A percentile compares a stretch with the other conserved stretches of the same genome.
Evolutionary conservation across 208 protist species (phyloP).

Genomic region (Acanthamoeba quina): DNA sequence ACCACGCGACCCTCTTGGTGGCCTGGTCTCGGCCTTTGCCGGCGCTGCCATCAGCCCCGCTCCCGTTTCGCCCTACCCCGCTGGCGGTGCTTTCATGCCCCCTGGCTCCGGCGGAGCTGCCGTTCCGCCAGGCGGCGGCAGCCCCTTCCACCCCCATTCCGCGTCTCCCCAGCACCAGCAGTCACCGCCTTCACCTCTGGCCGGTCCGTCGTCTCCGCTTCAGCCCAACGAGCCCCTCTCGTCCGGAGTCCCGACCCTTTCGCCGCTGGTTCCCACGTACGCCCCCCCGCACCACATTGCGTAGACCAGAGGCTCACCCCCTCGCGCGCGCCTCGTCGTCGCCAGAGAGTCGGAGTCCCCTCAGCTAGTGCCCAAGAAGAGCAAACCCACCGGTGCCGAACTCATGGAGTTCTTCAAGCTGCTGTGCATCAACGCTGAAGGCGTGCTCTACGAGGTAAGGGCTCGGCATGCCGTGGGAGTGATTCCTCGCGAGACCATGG

Average conservation of each 20-base stretch:
- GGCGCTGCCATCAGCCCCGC: neutral
- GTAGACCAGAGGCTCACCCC: neutral
- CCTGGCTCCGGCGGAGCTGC: neutral
- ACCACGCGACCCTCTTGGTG: neutral
- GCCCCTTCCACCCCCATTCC: neutral
- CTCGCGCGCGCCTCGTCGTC: neutral
- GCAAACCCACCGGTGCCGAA: neutral
- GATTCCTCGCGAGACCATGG: neutral
- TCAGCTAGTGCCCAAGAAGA: constrained; percentile 15
- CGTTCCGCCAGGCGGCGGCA: neutral
- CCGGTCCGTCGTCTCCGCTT: neutral
- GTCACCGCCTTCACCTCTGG: neutral
- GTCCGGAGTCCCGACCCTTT: neutral
- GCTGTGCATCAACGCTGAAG: constrained; percentile 64
- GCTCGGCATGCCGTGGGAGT: too few relatives aligned
- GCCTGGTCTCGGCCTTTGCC: constrained; percentile 1
- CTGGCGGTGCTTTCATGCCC: neutral
- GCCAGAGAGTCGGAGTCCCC: neutral
- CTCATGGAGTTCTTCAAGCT: constrained; percentile 71
- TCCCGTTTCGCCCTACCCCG: neutral
- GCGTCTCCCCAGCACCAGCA: neutral
- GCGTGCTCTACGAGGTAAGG: constrained; percentile 69
- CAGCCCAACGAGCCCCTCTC: neutral
- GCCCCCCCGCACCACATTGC: neutral
- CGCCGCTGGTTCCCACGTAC: neutral